Base-by-base conservation (phyloP, 1,284 basidiomycete species). In the Irpex sp. region DNA sequence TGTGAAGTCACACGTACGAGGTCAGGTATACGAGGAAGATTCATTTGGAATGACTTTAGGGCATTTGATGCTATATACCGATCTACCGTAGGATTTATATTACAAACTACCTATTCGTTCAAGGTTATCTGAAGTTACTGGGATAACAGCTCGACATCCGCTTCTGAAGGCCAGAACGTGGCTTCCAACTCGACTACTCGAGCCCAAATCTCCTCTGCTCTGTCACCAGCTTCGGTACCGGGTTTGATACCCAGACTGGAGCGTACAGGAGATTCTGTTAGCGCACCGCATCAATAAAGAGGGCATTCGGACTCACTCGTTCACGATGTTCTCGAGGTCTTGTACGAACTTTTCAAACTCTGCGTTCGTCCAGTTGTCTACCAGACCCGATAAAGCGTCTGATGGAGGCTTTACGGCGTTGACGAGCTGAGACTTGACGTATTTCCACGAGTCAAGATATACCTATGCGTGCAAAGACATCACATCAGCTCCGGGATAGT, bases 371-470 rank as follows among this genome's bases (percentile, higher is more conserved):
- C 89, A 92, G 69, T 84, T 88, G 18, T 77, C 71, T n/a, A 83
- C 80, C 42, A 90, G 81, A 18, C 77, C 72, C 5, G 68, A 63
- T n/a, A 86, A 68, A 0, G 84, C 82, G n/a, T 47, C 52, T 42
- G 74, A 69, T 21, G 73, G 64, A 9, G 71, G 70, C 65, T 66
- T 21, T 54, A 61, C 35, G 55, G 64, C 42, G 47, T 59, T 56
- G 57, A 65, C 5, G 33, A 58, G 36, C 33, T 64, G 14, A 23
- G 72, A 68, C 49, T 77, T 75, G 45, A 86, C 87, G 61, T 76
- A 75, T 4, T 77, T 76, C 89, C 89, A 91, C 4, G 86, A 81
- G 58, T 87, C 83, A 18, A 89, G 75, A 69, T 91, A 90, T 14
- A 75, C 69, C 77, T 78, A 48, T 10, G 57, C 80, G 80, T 48